These are phyloP conservation scores for Emergomyces pasteurianus DNA, from an alignment of 2,329 filamentous ascomycete species.

Conservation along the genomic window DNA sequence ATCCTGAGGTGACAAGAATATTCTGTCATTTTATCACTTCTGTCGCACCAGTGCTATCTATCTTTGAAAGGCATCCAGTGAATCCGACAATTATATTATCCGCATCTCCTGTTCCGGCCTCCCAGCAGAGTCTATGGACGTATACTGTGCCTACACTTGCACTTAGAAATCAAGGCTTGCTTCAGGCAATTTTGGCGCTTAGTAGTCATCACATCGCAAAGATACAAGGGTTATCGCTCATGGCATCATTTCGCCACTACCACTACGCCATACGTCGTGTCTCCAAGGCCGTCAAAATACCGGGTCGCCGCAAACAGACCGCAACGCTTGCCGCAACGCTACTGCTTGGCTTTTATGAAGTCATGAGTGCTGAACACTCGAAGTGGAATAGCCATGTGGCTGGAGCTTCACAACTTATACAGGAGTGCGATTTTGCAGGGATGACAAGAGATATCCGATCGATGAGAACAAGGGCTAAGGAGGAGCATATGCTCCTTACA, in stretches of 20 bases:
- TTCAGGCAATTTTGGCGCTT: conserved; percentile 83
- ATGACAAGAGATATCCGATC: conserved; percentile 61
- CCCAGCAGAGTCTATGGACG: conserved; percentile 49
- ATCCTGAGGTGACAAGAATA: conserved; percentile 65
- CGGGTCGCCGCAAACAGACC: conserved; percentile 57
- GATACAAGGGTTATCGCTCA: conserved; percentile 59
- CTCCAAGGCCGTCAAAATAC: conserved; percentile 59
- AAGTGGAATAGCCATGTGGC: conserved; percentile 93
- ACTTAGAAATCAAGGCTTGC: conserved; percentile 69
- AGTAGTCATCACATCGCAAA: conserved; percentile 80
- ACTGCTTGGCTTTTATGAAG: conserved; percentile 81
- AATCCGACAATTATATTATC: conserved; percentile 58
- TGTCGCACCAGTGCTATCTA: conserved; percentile 72
- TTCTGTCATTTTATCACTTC: conserved; percentile 90
- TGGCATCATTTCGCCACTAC: conserved; percentile 82
- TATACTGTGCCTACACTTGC: conserved; percentile 76
- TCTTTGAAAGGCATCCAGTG: conserved; percentile 72
- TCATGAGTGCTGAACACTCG: conserved; percentile 84
- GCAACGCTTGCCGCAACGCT: conserved; percentile 81
- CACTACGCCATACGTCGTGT: conserved; percentile 71
- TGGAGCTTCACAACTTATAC: conserved; percentile 69
- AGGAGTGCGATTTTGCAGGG: conserved; percentile 65
- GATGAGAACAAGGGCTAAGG: conserved; percentile 41
- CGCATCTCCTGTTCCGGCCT: conserved; percentile 48
- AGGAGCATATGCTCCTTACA: conserved; percentile 20